Evolutionary conservation across 768 basidiomycete genomes (phyloP), one percentile per base, ranked within the genome.

Genomic region (Lactarius hengduanensis): DNA sequence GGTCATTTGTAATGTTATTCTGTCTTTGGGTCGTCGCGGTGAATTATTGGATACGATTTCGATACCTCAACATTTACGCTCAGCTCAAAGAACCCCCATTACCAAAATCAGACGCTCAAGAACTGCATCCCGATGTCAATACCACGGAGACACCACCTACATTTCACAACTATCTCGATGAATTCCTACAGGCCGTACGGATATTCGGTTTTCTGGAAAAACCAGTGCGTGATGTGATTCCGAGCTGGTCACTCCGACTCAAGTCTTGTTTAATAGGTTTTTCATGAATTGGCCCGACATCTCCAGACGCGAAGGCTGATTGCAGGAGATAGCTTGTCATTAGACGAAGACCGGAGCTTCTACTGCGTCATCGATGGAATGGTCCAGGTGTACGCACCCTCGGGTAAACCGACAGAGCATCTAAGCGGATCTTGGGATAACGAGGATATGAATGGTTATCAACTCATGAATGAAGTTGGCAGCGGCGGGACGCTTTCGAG

Each of bases 141-240:
- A 84, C 89, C 18, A 76, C 81, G 72, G 88, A 90, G 61, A 80
- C 87, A 16, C 84, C 86, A 0, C 85, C 90, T 15, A 83, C 90
- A 1, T 95, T 98, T 74, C 95, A 96, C 75, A 96, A 96, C 72
- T 98, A 98, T 72, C 82, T 98, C 32, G 96, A 98, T 75, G 97
- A 99, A 73, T 98, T 99, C 75, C 77, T 98, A 62, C 90, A 96
- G 71, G 97, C 97, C 13, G 92, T 99, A 64, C 86, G 96, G 57
- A 92, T 99, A 11, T 99, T 99, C 72, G 97, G 97, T 22, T 98
- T 98, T 75, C 83, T 95, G 68, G 97, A 99, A 79, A 98, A 97
- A 78, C 96, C 96, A 0, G 97, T 96, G 70, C 67, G 89, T 67
- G 9, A 10, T 56, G n/a, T 9, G 54, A 63, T 32, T 53, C 15